Percentiles rank a stretch among this genome's conserved stretches.
These are phyloP conservation scores for Citrus maxima DNA, from an alignment of 345 rosid species.

Conservation along the genomic window DNA sequence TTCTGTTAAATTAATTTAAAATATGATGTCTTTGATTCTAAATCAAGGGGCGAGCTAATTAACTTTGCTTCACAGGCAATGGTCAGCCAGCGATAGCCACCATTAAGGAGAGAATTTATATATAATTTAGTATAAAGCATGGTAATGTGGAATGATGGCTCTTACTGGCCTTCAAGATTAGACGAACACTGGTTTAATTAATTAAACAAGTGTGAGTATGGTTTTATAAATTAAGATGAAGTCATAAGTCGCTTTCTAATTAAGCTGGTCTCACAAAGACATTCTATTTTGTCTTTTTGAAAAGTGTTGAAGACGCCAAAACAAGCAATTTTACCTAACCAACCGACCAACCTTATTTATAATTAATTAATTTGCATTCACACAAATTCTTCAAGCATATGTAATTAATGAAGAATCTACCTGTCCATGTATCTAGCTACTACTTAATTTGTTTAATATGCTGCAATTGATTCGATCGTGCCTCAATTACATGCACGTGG, in stretches of 20 bases:
- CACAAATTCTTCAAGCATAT: constrained; percentile 7
- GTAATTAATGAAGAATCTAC: neutral
- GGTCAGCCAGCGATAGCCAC: neutral
- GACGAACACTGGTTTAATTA: neutral
- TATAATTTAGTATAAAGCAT: neutral
- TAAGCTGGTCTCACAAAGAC: constrained; percentile 8
- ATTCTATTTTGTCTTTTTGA: constrained; percentile 18
- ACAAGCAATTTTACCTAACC: constrained; percentile 35
- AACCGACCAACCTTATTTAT: constrained; percentile 21
- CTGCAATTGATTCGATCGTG: neutral
- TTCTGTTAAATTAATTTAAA: no score
- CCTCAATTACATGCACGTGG: constrained; percentile 18
- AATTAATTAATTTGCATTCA: neutral
- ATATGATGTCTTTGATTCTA: neutral
- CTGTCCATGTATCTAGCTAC: neutral
- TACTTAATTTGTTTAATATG: neutral
- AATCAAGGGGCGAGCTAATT: neutral
- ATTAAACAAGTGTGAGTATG: neutral
- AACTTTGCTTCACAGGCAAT: neutral
- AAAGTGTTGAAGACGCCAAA: constrained; percentile 20
- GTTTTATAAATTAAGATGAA: constrained; percentile 8
- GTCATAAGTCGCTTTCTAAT: constrained; percentile 13
- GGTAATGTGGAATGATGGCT: constrained; percentile 1
- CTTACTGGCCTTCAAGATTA: constrained; percentile 14
- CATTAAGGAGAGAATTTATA: neutral